A percentile compares a stretch with the other conserved stretches of the same genome.
phyloP scores from a whole-genome alignment of 768 basidiomycete genomes.

The Boletus barrowsii region DNA sequence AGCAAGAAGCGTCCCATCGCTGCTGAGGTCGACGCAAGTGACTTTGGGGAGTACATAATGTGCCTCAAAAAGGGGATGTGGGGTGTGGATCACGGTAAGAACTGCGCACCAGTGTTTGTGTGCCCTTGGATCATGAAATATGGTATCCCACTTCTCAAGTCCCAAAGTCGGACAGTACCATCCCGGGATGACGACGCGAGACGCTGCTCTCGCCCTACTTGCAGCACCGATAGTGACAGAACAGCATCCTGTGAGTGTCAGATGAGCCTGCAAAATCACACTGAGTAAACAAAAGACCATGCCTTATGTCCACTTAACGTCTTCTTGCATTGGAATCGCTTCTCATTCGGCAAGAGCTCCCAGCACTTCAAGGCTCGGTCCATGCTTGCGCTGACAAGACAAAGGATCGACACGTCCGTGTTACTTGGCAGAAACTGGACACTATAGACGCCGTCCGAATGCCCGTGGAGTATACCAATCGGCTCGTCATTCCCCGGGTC shows the following conservation, averaged over 20 bases:
- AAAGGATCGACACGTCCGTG: constrained; percentile 24
- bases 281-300: not conserved
- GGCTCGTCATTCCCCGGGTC: constrained; percentile 28
- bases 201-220: constrained; percentile 32
- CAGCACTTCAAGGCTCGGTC: constrained; percentile 40
- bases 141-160: constrained; percentile 28
- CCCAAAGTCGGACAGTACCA: constrained; percentile 36
- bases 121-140: constrained; percentile 37
- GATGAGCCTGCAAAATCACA: not conserved
- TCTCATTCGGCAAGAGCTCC: constrained; percentile 37
- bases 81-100: constrained; percentile 19
- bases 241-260: constrained; percentile 27
- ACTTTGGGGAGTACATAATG: constrained; percentile 18
- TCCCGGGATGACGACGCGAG: constrained; percentile 40
- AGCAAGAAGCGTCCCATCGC: constrained; percentile 29
- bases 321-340: constrained; percentile 26
- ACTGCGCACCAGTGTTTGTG: constrained; percentile 32
- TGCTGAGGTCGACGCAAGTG: constrained; percentile 38
- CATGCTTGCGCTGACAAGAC: constrained; percentile 30
- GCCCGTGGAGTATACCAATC: constrained; percentile 24
- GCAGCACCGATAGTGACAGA: constrained; percentile 28
- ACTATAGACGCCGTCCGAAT: constrained; percentile 29
- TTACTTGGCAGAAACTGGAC: constrained; percentile 30
- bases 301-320: constrained; percentile 32
- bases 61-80: constrained; percentile 10